Evolutionary conservation across 2,329 filamentous ascomycete species (phyloP).

Genomic region (Epichloe amarillans): DNA sequence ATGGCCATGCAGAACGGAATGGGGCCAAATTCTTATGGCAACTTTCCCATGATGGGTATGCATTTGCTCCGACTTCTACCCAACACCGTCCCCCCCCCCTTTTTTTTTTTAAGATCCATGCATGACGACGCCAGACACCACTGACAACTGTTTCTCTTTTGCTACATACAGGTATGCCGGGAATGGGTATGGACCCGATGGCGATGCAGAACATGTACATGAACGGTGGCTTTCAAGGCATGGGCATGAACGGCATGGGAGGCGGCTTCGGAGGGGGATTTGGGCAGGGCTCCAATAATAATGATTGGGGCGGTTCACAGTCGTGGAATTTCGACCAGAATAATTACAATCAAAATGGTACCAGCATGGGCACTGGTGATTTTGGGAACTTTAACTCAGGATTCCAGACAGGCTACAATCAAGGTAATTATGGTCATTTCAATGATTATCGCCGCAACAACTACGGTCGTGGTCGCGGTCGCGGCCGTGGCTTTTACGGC

Average conservation of each 20-base stretch:
- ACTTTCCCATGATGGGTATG: constrained; percentile 80
- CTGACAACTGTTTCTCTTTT: constrained; percentile 15
- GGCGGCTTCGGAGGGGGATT: constrained; percentile 51
- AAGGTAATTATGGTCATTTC: constrained; percentile 73
- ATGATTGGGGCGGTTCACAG: constrained; percentile 70
- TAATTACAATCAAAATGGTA: constrained; percentile 82
- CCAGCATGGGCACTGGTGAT: constrained; percentile 68
- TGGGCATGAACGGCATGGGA: constrained; percentile 70
- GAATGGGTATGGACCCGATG: constrained; percentile 76
- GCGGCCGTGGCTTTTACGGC: constrained; percentile 48
- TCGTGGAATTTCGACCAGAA: constrained; percentile 76
- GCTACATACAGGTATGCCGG: constrained; percentile 50
- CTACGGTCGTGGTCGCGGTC: constrained; percentile 53
- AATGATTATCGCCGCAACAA: constrained; percentile 65
- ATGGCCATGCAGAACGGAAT: constrained; percentile 63
- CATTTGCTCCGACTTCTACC: constrained; percentile 9
- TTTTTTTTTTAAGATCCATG: not conserved
- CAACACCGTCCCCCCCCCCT: not conserved
- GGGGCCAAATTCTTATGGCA: constrained; percentile 39
- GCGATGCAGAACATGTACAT: constrained; percentile 65
- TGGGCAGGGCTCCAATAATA: constrained; percentile 54
- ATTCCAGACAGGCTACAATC: constrained; percentile 65
- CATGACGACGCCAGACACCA: not conserved
- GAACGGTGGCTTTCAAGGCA: constrained; percentile 66
- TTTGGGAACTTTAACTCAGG: constrained; percentile 68